Evolutionary conservation across 352 stramenopile species (phyloP).

Genomic region (Globisporangium nunn): DNA sequence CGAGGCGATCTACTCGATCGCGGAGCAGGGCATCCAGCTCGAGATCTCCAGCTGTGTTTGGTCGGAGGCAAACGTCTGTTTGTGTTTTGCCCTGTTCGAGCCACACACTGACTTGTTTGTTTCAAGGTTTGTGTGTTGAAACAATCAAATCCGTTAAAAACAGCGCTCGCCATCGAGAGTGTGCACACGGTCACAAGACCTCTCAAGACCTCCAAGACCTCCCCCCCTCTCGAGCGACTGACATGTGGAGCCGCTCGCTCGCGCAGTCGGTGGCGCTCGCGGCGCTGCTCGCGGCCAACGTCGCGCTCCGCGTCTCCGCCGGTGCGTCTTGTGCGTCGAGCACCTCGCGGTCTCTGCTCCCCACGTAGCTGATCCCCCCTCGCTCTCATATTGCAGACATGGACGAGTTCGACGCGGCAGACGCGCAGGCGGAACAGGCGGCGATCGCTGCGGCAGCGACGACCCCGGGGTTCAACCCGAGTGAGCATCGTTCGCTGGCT

Average conservation of each 20-base stretch:
- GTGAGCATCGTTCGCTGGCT: slow-evolving; percentile 1
- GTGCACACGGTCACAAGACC: no score
- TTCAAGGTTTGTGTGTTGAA: no score
- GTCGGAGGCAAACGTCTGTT: no score
- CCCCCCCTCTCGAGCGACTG: background rate
- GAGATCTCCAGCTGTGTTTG: slow-evolving; percentile 26
- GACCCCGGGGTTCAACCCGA: slow-evolving; percentile 12
- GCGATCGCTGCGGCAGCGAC: background rate
- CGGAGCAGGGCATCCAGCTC: slow-evolving; percentile 91
- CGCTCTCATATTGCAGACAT: slow-evolving; percentile 1
- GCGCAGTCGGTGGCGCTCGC: slow-evolving; percentile 12
- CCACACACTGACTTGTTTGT: no score
- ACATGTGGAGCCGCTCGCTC: slow-evolving; percentile 13
- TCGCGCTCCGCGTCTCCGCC: slow-evolving; percentile 4
- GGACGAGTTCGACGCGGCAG: slow-evolving; percentile 42
- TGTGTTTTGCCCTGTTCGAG: no score
- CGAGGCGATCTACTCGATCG: slow-evolving; percentile 98
- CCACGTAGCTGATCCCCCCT: background rate
- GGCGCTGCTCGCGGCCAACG: slow-evolving; percentile 8
- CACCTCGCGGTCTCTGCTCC: background rate
- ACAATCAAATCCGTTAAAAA: no score
- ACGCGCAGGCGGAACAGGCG: slow-evolving; percentile 19
- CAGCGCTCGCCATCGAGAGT: no score
- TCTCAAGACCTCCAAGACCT: background rate
- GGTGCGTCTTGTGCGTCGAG: background rate